Evolutionary conservation across 129 eudicot genomes (phyloP).

Genomic region (Flaveria sonorensis): DNA sequence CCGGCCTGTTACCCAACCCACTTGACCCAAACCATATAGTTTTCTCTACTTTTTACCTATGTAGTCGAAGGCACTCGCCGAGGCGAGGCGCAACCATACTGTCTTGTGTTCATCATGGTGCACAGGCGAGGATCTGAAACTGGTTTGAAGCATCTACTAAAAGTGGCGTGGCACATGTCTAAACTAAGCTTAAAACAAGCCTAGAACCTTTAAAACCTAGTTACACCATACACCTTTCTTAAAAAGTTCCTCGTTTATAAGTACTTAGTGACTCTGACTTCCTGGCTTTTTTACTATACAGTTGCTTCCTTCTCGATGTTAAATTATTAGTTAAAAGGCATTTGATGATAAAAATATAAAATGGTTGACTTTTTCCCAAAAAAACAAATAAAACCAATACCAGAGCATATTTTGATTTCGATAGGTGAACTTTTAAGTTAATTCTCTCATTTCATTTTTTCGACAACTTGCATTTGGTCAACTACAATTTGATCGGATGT

Average conservation of each 20-base stretch:
- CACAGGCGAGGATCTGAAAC: no score
- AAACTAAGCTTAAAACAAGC: no score
- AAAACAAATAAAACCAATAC: constrained; percentile 12
- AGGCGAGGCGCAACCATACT: no score
- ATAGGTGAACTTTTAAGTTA: constrained; percentile 3
- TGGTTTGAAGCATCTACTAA: no score
- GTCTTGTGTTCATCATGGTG: no score
- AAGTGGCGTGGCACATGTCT: no score
- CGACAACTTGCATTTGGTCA: constrained; percentile 19
- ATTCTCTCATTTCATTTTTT: neutral
- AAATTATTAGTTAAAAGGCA: neutral
- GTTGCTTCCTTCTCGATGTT: neutral
- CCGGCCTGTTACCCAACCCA: neutral
- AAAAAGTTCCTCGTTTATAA: no score
- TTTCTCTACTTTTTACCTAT: neutral
- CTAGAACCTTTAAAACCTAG: no score
- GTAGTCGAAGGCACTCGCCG: no score
- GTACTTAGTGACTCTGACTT: no score
- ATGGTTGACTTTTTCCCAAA: constrained; percentile 15
- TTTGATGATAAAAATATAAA: constrained; percentile 15
- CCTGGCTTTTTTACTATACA: neutral
- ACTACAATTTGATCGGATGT: constrained; percentile 25
- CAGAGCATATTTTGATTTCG: constrained; percentile 18
- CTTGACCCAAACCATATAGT: neutral
- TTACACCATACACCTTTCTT: no score